Conservation (phyloP, 108 stramenopile genomes). For the Fistulifera solaris region DNA sequence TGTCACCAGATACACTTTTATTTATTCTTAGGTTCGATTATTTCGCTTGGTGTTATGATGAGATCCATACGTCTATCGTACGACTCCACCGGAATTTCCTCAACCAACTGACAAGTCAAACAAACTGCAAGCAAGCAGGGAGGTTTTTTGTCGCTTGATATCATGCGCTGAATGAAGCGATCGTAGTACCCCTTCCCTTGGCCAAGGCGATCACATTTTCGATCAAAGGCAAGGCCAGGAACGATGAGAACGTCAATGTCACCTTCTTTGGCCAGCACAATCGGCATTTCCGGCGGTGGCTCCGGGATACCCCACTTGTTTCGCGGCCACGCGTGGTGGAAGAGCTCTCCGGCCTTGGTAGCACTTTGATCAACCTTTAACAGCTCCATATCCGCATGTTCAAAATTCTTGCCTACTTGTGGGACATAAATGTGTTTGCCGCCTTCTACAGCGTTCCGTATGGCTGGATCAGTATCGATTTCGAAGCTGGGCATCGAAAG, state of each 20-base stretch:
- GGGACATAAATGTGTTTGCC: conserved; percentile 75
- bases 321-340: conserved; percentile 69
- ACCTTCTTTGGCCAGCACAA: conserved; percentile 51
- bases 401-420: conserved; percentile 81
- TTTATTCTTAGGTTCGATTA: conserved; percentile 9
- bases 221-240: conserved; percentile 82
- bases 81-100: conserved; percentile 41
- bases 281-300: conserved; percentile 47
- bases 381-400: conserved; percentile 79
- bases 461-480: conserved; percentile 54
- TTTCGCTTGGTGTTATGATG: conserved; percentile 40
- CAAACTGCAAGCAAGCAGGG: conserved; percentile 69
- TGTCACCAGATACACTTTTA: not conserved
- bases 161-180: conserved; percentile 74
- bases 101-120: conserved; percentile 45
- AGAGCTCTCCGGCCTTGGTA: conserved; percentile 8
- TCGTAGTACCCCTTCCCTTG: conserved; percentile 92
- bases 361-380: conserved; percentile 25
- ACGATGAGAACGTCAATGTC: conserved; percentile 77
- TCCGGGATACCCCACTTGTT: conserved; percentile 90
- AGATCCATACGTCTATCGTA: conserved; percentile 68
- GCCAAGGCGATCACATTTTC: conserved; percentile 51
- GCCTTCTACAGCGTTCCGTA: conserved; percentile 36
- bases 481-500: conserved; percentile 80
- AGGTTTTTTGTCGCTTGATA: conserved; percentile 3